Conservation (phyloP, 78 protist species). For the Diacronema lutheri region DNA sequence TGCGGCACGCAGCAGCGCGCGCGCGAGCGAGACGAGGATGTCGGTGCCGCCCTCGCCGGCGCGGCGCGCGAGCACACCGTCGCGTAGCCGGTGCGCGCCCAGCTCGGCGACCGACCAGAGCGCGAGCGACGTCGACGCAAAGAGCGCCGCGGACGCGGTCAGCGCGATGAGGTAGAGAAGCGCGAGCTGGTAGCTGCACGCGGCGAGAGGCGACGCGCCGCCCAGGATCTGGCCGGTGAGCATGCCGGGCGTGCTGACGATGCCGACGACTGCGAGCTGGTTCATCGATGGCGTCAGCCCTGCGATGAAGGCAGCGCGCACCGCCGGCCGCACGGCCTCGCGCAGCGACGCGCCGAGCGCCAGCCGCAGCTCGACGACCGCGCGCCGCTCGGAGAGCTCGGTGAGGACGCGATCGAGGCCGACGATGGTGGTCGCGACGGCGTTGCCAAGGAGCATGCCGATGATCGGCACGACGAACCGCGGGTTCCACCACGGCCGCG, state of each 20-base stretch:
- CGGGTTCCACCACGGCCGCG: conserved; percentile 22
- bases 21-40: too few species aligned
- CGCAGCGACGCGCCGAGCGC: not conserved
- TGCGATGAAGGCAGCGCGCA: not conserved
- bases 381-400: not conserved
- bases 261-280: conserved; percentile 23
- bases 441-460: conserved; percentile 29
- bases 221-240: conserved; percentile 30
- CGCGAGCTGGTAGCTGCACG: conserved; percentile 27
- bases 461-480: not conserved
- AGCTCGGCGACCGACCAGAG: too few species aligned
- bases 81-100: too few species aligned
- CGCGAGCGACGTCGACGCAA: not conserved
- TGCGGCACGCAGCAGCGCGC: too few species aligned
- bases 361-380: not conserved
- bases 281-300: conserved; percentile 27
- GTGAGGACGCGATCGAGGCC: not conserved
- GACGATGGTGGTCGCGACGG: not conserved
- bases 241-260: conserved; percentile 42
- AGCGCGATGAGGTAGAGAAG: conserved; percentile 10
- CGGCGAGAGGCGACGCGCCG: not conserved
- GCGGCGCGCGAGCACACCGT: too few species aligned
- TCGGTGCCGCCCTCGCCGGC: too few species aligned
- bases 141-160: not conserved
- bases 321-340: conserved; percentile 17